Conservation (phyloP, 2,329 filamentous ascomycete species). For the Colletotrichum somersetense region DNA sequence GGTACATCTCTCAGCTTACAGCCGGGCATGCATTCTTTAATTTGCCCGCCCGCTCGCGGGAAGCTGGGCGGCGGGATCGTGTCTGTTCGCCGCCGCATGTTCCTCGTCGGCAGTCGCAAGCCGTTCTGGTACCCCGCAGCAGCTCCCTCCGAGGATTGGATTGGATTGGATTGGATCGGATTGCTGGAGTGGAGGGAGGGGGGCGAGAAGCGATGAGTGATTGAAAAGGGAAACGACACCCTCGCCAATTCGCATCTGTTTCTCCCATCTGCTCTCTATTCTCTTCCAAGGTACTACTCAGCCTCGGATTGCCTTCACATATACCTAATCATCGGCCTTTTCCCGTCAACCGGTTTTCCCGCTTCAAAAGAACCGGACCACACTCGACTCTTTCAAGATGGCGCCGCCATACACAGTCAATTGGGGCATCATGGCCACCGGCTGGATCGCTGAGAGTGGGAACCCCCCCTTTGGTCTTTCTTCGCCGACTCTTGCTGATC, state of each 20-base stretch:
- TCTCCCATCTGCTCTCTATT: not conserved
- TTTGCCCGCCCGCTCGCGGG: conserved; percentile 7
- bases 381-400: conserved; percentile 49
- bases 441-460: conserved; percentile 69
- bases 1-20: too few relatives aligned
- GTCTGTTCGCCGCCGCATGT: conserved; percentile 2
- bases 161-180: not conserved
- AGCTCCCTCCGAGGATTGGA: conserved; percentile 22
- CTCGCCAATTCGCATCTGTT: conserved; percentile 14
- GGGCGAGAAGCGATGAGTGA: conserved; percentile 18
- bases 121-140: conserved; percentile 35
- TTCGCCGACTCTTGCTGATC: not conserved
- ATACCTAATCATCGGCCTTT: not conserved
- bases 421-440: conserved; percentile 74
- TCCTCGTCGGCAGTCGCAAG: not conserved
- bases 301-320: not conserved
- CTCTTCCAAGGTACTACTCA: not conserved
- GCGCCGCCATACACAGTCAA: conserved; percentile 64
- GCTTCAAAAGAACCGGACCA: not conserved
- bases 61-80: not conserved
- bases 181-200: conserved; percentile 24
- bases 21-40: not conserved
- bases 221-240: conserved; percentile 27
- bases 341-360: not conserved
- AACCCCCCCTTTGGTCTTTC: conserved; percentile 33